Evolutionary conservation across 1,284 basidiomycete genomes (phyloP).

Genomic region (Tilletia walkeri): DNA sequence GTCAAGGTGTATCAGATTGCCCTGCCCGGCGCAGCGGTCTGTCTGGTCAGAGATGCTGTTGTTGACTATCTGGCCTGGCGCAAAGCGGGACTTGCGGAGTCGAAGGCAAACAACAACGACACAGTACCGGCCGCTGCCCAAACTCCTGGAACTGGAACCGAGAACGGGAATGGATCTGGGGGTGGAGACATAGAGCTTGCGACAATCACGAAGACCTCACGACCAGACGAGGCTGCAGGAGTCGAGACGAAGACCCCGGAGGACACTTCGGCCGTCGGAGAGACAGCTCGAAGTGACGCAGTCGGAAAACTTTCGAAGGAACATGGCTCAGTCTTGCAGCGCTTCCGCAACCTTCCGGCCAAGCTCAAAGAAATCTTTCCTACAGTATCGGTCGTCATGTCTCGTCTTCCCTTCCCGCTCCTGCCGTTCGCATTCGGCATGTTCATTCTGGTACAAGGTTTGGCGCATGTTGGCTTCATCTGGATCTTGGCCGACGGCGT

Average conservation of each 20-base stretch:
- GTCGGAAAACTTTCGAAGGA: not conserved
- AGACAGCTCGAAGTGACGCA: not conserved
- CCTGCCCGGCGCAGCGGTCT: conserved; percentile 77
- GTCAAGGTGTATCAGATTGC: conserved; percentile 69
- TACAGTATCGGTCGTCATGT: conserved; percentile 69
- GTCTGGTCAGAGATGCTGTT: conserved; percentile 70
- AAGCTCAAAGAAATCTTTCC: conserved; percentile 63
- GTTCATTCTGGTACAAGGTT: conserved; percentile 87
- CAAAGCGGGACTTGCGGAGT: conserved; percentile 22
- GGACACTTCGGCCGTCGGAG: not conserved
- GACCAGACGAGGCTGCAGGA: conserved; percentile 17
- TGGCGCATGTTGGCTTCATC: conserved; percentile 87
- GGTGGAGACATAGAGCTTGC: conserved; percentile 3
- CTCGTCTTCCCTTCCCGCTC: conserved; percentile 74
- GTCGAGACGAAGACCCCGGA: conserved; percentile 14
- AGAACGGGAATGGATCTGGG: not conserved
- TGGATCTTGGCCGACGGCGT: conserved; percentile 76
- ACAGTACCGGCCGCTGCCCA: not conserved
- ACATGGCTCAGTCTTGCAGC: not conserved
- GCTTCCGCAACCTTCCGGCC: not conserved
- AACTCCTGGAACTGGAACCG: not conserved
- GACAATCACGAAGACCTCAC: not conserved
- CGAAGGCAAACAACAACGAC: not conserved
- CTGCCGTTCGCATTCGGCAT: conserved; percentile 91
- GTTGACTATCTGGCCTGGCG: conserved; percentile 59